A percentile compares a stretch with the other conserved stretches of the same genome.
Conservation (phyloP, 768 basidiomycete genomes). For the Daedaleopsis sinensis region DNA sequence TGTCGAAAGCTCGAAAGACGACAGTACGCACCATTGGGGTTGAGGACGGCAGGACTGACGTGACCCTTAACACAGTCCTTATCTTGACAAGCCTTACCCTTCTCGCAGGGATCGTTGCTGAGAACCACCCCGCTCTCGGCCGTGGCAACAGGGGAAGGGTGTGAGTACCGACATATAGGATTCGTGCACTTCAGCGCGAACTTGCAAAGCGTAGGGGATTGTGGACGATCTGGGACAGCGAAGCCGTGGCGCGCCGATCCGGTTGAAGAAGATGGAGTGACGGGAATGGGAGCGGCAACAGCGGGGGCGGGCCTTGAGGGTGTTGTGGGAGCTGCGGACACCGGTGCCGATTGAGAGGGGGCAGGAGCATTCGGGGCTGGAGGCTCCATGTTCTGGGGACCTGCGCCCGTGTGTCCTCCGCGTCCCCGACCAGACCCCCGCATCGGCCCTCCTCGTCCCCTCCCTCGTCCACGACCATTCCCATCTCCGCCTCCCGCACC, state of each 20-base stretch:
- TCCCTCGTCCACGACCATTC: constrained; percentile 29
- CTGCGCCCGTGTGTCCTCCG: constrained; percentile 20
- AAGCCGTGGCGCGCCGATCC: constrained; percentile 46
- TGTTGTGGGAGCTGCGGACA: constrained; percentile 15
- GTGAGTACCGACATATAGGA: constrained; percentile 85
- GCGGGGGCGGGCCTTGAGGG: constrained; percentile 8
- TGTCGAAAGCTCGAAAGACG: neutral
- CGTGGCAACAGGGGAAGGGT: constrained; percentile 97
- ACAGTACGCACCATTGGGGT: constrained; percentile 55
- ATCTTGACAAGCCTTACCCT: constrained; percentile 87
- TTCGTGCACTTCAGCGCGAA: constrained; percentile 91
- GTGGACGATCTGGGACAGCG: constrained; percentile 73
- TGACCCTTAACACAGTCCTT: constrained; percentile 93
- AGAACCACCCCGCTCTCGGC: constrained; percentile 93
- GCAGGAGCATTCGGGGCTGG: constrained; percentile 15
- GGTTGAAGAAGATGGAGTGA: constrained; percentile 14
- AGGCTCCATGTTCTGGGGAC: constrained; percentile 19
- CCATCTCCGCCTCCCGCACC: constrained; percentile 47
- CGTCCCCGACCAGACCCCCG: constrained; percentile 24
- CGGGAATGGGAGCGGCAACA: constrained; percentile 21
- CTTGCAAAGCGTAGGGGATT: constrained; percentile 92
- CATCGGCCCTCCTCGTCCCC: constrained; percentile 31
- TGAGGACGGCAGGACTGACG: constrained; percentile 82
- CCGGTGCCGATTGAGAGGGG: neutral
- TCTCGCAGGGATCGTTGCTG: constrained; percentile 91